These are phyloP conservation scores for Trichosporon faecale DNA, from an alignment of 1,284 basidiomycete species.

Conservation along the genomic window DNA sequence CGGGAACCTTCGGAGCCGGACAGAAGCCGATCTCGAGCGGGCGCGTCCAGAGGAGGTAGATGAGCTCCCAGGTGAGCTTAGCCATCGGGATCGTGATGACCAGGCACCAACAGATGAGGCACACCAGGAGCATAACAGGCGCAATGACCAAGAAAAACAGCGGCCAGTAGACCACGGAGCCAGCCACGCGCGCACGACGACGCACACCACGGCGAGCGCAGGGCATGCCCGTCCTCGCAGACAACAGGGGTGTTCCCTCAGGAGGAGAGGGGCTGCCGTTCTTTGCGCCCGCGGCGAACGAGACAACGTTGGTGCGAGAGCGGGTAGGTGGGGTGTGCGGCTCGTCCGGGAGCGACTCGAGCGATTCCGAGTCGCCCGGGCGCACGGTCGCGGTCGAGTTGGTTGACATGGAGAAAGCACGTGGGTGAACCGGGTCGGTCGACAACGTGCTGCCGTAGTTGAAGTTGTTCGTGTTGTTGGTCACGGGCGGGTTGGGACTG, in stretches of 20 bases:
- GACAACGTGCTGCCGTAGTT: constrained; percentile 1
- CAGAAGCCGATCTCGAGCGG: constrained; percentile 91
- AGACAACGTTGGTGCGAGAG: constrained; percentile 33
- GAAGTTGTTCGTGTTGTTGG: not conserved
- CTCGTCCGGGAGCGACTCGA: constrained; percentile 14
- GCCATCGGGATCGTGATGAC: constrained; percentile 98
- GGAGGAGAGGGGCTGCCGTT: constrained; percentile 12
- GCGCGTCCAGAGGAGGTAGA: constrained; percentile 75
- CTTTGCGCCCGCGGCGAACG: constrained; percentile 37
- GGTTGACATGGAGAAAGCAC: constrained; percentile 16
- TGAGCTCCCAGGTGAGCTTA: constrained; percentile 87
- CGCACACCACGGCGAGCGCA: constrained; percentile 32
- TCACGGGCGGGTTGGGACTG: not conserved
- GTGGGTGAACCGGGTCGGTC: constrained; percentile 5
- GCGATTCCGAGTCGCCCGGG: not conserved
- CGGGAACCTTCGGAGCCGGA: constrained; percentile 45
- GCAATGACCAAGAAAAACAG: constrained; percentile 72
- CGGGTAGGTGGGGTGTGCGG: constrained; percentile 10
- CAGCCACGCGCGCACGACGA: constrained; percentile 51
- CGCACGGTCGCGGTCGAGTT: constrained; percentile 30
- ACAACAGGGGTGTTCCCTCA: constrained; percentile 39
- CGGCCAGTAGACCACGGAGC: constrained; percentile 72
- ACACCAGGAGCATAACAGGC: constrained; percentile 81
- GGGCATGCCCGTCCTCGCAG: constrained; percentile 17
- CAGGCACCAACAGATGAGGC: constrained; percentile 85